phyloP scores from a whole-genome alignment of 768 basidiomycete genomes.

The Cystobasidium onofrii region DNA sequence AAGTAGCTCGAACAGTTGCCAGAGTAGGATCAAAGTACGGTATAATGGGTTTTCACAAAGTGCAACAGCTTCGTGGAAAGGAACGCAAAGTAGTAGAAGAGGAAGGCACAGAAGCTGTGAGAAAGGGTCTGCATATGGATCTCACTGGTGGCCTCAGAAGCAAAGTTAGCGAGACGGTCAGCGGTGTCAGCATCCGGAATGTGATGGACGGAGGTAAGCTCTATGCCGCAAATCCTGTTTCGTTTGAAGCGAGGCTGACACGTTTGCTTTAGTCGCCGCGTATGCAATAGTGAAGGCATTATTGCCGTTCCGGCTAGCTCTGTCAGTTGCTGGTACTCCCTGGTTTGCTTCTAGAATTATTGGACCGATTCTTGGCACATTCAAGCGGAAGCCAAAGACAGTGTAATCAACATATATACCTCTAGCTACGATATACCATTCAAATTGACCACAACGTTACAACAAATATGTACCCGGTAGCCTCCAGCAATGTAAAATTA shows the following conservation, averaged over 20 bases:
- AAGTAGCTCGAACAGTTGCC: constrained; percentile 10
- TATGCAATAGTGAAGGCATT: constrained; percentile 23
- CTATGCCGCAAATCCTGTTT: background rate
- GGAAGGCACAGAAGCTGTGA: constrained; percentile 20
- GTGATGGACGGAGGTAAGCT: constrained; percentile 30
- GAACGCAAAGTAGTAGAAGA: constrained; percentile 17
- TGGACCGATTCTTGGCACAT: background rate
- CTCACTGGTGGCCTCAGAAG: background rate
- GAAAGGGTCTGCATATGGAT: constrained; percentile 10
- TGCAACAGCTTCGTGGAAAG: constrained; percentile 28
- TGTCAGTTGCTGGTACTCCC: constrained; percentile 10
- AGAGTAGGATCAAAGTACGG: constrained; percentile 26
- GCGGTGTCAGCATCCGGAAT: constrained; percentile 19
- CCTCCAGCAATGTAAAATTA: background rate
- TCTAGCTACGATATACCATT: no score
- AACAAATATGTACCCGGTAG: background rate
- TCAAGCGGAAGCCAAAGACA: background rate
- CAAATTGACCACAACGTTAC: no score
- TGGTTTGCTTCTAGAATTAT: constrained; percentile 27
- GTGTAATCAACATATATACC: background rate
- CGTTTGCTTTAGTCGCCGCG: constrained; percentile 3
- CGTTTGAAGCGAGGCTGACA: background rate
- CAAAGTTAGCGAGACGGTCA: constrained; percentile 28
- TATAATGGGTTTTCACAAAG: constrained; percentile 32
- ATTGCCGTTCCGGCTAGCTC: constrained; percentile 10